Evolutionary conservation across 805 yeast species (phyloP).

Genomic region (Metschnikowia colocasiae): DNA sequence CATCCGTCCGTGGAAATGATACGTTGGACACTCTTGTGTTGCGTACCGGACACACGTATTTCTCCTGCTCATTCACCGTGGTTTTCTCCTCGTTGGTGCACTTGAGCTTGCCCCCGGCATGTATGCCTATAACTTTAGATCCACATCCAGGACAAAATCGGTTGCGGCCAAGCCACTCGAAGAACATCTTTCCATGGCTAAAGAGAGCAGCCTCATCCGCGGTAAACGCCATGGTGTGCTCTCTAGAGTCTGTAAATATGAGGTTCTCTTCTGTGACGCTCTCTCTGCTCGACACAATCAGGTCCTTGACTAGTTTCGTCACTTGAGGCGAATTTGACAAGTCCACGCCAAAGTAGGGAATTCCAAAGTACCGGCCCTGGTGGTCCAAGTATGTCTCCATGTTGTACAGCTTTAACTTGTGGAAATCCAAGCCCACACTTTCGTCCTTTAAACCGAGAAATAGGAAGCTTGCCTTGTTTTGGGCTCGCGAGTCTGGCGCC

Average conservation of each 20-base stretch:
- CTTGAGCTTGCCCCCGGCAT: constrained; percentile 53
- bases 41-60: constrained; percentile 35
- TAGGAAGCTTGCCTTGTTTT: constrained; percentile 35
- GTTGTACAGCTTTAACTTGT: constrained; percentile 25
- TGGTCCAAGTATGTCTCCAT: constrained; percentile 38
- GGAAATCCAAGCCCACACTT: constrained; percentile 39
- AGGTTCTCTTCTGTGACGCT: constrained; percentile 17
- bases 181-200: constrained; percentile 77
- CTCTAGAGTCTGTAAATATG: constrained; percentile 33
- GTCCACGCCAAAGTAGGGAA: constrained; percentile 64
- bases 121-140: constrained; percentile 51
- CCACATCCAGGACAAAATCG: constrained; percentile 89
- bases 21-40: constrained; percentile 59
- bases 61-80: constrained; percentile 6
- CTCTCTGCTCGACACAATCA: constrained; percentile 14
- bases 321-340: constrained; percentile 44
- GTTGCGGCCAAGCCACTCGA: constrained; percentile 80
- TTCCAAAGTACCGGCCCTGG: constrained; percentile 52
- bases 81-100: constrained; percentile 17
- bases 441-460: constrained; percentile 44
- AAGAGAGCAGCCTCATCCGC: constrained; percentile 58
- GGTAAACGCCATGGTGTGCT: constrained; percentile 34
- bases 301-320: constrained; percentile 31
- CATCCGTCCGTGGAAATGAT: constrained; percentile 89
- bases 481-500: constrained; percentile 39